Evolutionary conservation across 495 filamentous ascomycete genomes (phyloP), one percentile per base, ranked within the genome.

Genomic region (Hypoxylon rickii): DNA sequence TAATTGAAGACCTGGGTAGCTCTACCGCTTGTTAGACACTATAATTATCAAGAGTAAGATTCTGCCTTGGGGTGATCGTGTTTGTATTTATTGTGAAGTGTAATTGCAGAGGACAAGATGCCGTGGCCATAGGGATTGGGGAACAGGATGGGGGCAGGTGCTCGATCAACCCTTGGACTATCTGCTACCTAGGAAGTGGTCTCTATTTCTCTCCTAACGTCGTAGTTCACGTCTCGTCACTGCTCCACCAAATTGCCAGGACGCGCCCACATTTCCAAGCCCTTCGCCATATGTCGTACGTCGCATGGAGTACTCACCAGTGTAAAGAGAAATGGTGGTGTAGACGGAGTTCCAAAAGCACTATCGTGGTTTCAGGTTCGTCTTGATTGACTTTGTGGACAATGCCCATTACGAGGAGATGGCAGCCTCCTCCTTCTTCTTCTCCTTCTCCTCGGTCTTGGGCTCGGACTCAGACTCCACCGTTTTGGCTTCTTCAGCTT

Each of bases 11-110:
- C n/a, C n/a, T n/a, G n/a, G n/a, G 13, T 17, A 40, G 21, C 32
- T 57, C 29, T 44, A 31, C 20, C 31, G 3, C 26, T 43, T 19
- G 18, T 22, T 15, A 19, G 20, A 21, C 19, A 41, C 36, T 47
- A 52, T 48, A 47, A 51, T 60, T 44, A 34, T 44, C 26, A 17
- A 45, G 53, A 38, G 21, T 36, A 26, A 12, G 43, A 19, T 21
- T 38, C 19, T 43, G 19, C 32, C 34, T 34, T 5, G 32, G 32
- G 32, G 32, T 6, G 32, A 36, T 51, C 18, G 51, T 43, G 48
- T 54, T 54, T 69, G 58, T 69, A 61, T 64, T 69, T 37, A 58
- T 61, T 36, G 63, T 66, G 66, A 56, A 64, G 56, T 64, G 66
- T 61, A 53, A n/a, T 42, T 47, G 56, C 44, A 52, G 54, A 54